phyloP scores from a whole-genome alignment of 495 filamentous ascomycete genomes.

The Echria macrotheca region DNA sequence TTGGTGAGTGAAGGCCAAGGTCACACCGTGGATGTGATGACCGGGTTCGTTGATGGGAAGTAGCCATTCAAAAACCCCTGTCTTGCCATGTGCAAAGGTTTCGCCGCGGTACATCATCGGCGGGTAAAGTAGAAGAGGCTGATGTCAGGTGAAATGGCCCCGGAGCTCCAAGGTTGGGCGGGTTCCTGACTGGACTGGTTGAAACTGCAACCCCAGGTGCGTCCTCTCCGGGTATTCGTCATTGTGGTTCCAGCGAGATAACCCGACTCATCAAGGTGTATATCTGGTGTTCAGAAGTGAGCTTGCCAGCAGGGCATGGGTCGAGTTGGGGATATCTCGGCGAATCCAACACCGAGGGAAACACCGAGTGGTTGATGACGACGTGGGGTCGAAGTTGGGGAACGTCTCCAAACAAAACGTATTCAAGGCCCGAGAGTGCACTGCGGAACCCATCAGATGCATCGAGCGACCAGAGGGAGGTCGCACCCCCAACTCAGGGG shows the following conservation, averaged over 20 bases:
- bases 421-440: too few relatives aligned
- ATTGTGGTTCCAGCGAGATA: too few relatives aligned
- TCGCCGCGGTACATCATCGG: slow-evolving; percentile 25
- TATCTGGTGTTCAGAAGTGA: too few relatives aligned
- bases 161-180: slow-evolving; percentile 2
- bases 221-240: slow-evolving; percentile 15
- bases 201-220: background rate
- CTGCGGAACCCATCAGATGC: too few relatives aligned
- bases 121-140: slow-evolving; percentile 28
- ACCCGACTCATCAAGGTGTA: too few relatives aligned
- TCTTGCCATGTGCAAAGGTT: slow-evolving; percentile 26
- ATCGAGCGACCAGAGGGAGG: too few relatives aligned
- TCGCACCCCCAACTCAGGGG: too few relatives aligned
- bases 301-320: too few relatives aligned
- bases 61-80: slow-evolving; percentile 16
- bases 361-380: slow-evolving; percentile 12
- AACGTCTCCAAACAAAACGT: slow-evolving; percentile 4
- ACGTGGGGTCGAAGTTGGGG: slow-evolving; percentile 24
- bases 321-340: slow-evolving; percentile 6
- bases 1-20: too few relatives aligned
- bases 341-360: slow-evolving; percentile 18
- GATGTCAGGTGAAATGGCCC: slow-evolving; percentile 10
- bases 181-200: slow-evolving; percentile 12
- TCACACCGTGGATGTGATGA: too few relatives aligned
- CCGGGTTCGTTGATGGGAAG: too few relatives aligned